These are phyloP conservation scores for Clavariopsis aquatica DNA, from an alignment of 495 filamentous ascomycete genomes.

Conservation along the genomic window DNA sequence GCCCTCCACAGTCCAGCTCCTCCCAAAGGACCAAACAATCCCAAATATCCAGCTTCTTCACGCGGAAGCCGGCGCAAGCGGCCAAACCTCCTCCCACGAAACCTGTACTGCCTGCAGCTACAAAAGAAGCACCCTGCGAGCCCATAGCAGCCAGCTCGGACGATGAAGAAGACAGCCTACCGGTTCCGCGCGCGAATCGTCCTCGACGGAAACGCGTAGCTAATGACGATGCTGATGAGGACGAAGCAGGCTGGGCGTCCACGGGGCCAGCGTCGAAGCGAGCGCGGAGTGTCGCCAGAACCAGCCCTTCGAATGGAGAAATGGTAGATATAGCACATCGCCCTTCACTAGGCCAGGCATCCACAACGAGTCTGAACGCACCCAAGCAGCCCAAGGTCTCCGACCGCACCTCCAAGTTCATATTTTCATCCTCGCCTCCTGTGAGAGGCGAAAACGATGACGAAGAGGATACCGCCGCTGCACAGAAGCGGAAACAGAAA, in stretches of 20 bases:
- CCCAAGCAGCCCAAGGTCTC: constrained; percentile 36
- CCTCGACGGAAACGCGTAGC: constrained; percentile 8
- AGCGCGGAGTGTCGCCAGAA: constrained; percentile 28
- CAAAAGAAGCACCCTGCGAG: constrained; percentile 9
- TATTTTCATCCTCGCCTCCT: constrained; percentile 52
- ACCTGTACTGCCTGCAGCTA: constrained; percentile 15
- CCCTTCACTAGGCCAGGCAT: constrained; percentile 27
- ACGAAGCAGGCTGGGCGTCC: constrained; percentile 39
- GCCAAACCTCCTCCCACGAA: constrained; percentile 21
- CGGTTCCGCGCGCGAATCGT: neutral
- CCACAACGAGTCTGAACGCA: constrained; percentile 27
- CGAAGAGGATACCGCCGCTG: constrained; percentile 49
- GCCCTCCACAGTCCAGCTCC: constrained; percentile 29
- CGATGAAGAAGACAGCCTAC: constrained; percentile 23
- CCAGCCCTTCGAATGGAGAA: constrained; percentile 16
- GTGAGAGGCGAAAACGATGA: constrained; percentile 48
- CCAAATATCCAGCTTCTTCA: constrained; percentile 86
- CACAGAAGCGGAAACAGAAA: constrained; percentile 58
- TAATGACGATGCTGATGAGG: constrained; percentile 30
- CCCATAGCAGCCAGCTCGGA: neutral
- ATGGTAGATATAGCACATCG: neutral
- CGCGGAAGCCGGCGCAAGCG: constrained; percentile 55
- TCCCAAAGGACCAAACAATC: constrained; percentile 67
- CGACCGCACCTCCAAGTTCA: constrained; percentile 51
- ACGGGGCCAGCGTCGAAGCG: constrained; percentile 45